Percentiles rank a stretch among this genome's conserved stretches.
These are phyloP conservation scores for Cladorrhinum sp. DNA, from an alignment of 2,329 filamentous ascomycete species.

Conservation along the genomic window DNA sequence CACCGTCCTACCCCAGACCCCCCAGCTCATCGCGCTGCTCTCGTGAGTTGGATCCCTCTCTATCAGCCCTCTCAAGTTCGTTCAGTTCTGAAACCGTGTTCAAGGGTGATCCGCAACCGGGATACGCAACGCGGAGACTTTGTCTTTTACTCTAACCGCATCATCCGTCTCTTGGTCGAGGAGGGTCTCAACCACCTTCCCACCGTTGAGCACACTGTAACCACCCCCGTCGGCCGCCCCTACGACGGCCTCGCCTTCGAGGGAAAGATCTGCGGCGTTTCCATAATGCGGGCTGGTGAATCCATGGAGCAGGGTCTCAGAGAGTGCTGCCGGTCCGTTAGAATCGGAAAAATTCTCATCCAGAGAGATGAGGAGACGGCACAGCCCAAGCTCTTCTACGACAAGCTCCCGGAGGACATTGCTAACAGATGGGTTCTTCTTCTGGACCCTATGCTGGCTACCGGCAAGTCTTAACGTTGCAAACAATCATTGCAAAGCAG, in stretches of 20 bases:
- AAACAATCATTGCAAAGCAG: background rate
- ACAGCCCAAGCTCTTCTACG: conserved; percentile 91
- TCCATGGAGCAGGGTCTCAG: conserved; percentile 97
- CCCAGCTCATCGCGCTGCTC: conserved; percentile 93
- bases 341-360: conserved; percentile 97
- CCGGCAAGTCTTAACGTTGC: conserved; percentile 55
- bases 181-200: conserved; percentile 96
- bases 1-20: conserved; percentile 84
- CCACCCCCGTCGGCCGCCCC: conserved; percentile 81
- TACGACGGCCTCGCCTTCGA: conserved; percentile 94
- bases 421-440: conserved; percentile 88
- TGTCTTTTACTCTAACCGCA: conserved; percentile 98
- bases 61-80: background rate
- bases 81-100: conserved; percentile 15
- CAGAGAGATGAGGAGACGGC: conserved; percentile 95
- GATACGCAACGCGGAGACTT: conserved; percentile 91
- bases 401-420: conserved; percentile 95
- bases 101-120: conserved; percentile 91
- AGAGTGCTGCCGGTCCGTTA: conserved; percentile 95
- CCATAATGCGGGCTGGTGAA: conserved; percentile 96
- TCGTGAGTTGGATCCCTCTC: conserved; percentile 65
- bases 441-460: conserved; percentile 98
- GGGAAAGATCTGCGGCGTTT: conserved; percentile 97
- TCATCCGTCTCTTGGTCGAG: conserved; percentile 93
- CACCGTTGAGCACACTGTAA: conserved; percentile 82